Evolutionary conservation across 2,329 filamentous ascomycete species (phyloP).

Genomic region (Aspergillus transmontanensis): DNA sequence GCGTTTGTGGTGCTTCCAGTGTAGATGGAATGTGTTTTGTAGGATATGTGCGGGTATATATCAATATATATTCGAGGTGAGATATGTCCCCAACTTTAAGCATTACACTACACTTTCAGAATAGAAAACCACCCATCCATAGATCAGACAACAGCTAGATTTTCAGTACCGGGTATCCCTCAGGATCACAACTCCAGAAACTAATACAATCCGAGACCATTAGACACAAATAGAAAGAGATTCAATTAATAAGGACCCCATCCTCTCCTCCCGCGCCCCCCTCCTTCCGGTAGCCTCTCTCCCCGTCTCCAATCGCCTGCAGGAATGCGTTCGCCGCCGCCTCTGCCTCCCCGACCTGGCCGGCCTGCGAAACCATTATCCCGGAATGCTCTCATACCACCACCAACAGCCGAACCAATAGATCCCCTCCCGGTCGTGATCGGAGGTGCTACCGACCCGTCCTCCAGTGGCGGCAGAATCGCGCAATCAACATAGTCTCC

Average conservation of each 20-base stretch:
- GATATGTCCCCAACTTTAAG: not conserved
- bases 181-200: conserved; percentile 18
- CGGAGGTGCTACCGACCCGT: conserved; percentile 71
- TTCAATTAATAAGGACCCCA: conserved; percentile 42
- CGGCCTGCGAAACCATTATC: conserved; percentile 49
- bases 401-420: conserved; percentile 45
- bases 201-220: conserved; percentile 3
- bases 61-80: not conserved
- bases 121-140: not conserved
- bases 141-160: not conserved
- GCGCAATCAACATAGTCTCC: conserved; percentile 87
- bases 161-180: conserved; percentile 17
- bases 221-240: not conserved
- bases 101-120: not conserved
- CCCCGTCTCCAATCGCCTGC: conserved; percentile 53
- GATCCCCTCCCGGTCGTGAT: conserved; percentile 52
- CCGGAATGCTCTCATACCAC: conserved; percentile 45
- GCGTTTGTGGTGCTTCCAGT: not conserved
- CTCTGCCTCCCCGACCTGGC: conserved; percentile 43
- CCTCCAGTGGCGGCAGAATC: conserved; percentile 72
- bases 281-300: conserved; percentile 48
- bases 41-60: not conserved
- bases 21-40: not conserved
- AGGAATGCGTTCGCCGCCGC: conserved; percentile 47
- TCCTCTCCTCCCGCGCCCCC: conserved; percentile 38